A percentile compares a stretch with the other conserved stretches of the same genome.
Evolutionary conservation across 1,284 basidiomycete species (phyloP).

Genomic region (Ceratobasidium theobromae): DNA sequence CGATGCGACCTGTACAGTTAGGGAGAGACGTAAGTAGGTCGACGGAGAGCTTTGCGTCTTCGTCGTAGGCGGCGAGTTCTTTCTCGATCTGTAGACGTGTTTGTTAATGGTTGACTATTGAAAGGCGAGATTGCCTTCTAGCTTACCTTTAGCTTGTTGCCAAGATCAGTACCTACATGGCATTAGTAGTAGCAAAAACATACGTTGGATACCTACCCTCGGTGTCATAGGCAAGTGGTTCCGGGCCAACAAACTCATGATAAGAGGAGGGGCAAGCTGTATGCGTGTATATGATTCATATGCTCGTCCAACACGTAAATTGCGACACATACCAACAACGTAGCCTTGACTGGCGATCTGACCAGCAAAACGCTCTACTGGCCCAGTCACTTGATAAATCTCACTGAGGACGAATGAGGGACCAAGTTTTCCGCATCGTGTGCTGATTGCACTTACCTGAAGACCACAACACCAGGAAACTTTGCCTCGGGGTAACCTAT

Average conservation of each 20-base stretch:
- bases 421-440: not conserved
- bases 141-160: constrained; percentile 82
- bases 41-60: constrained; percentile 77
- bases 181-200: constrained; percentile 42
- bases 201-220: constrained; percentile 57
- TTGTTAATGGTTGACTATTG: not conserved
- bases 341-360: constrained; percentile 90
- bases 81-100: constrained; percentile 70
- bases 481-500: constrained; percentile 74
- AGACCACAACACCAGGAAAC: constrained; percentile 80
- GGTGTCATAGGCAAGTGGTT: constrained; percentile 80
- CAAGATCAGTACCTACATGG: constrained; percentile 67
- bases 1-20: constrained; percentile 88
- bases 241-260: constrained; percentile 88
- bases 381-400: constrained; percentile 84
- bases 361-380: constrained; percentile 84
- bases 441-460: constrained; percentile 55
- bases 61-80: constrained; percentile 77
- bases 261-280: constrained; percentile 78
- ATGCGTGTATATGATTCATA: constrained; percentile 38
- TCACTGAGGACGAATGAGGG: constrained; percentile 53
- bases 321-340: constrained; percentile 59
- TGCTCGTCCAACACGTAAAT: constrained; percentile 12
- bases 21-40: constrained; percentile 70
- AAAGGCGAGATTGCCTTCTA: no score